Conservation (phyloP, 441 rosid species). For the Corymbia calophylla region DNA sequence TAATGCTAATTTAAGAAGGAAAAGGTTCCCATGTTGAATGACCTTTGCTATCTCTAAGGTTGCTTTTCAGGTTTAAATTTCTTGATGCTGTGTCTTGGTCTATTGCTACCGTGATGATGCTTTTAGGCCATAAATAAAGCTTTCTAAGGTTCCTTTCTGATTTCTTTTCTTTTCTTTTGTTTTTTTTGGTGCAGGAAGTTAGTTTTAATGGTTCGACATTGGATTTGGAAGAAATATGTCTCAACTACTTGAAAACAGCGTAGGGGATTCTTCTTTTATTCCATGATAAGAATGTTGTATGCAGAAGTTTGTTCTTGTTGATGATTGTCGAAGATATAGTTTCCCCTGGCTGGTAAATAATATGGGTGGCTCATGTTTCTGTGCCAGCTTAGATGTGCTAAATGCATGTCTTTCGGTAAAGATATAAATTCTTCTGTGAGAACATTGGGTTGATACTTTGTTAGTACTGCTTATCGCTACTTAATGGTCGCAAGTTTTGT, state of each 20-base stretch:
- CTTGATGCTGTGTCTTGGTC: background rate
- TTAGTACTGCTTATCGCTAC: background rate
- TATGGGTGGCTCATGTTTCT: background rate
- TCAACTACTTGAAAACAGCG: conserved; percentile 45
- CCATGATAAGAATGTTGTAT: background rate
- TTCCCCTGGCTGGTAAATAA: background rate
- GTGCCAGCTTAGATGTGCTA: background rate
- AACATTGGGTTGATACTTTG: background rate
- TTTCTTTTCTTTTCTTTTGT: background rate
- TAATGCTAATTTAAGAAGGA: background rate
- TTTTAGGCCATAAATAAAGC: background rate
- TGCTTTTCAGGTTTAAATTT: background rate
- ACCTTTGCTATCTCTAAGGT: background rate
- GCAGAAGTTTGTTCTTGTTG: background rate
- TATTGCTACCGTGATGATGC: background rate
- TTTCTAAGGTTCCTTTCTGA: background rate
- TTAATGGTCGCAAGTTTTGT: background rate
- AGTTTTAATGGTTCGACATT: conserved; percentile 20
- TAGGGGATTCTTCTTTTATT: conserved; percentile 9
- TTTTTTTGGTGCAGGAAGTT: conserved; percentile 35
- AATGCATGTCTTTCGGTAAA: background rate
- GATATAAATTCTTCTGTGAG: background rate
- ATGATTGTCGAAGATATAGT: background rate
- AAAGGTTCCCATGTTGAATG: background rate
- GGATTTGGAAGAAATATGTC: conserved; percentile 54